Conservation (phyloP, 2,329 filamentous ascomycete genomes). For the Cadophora sp. region DNA sequence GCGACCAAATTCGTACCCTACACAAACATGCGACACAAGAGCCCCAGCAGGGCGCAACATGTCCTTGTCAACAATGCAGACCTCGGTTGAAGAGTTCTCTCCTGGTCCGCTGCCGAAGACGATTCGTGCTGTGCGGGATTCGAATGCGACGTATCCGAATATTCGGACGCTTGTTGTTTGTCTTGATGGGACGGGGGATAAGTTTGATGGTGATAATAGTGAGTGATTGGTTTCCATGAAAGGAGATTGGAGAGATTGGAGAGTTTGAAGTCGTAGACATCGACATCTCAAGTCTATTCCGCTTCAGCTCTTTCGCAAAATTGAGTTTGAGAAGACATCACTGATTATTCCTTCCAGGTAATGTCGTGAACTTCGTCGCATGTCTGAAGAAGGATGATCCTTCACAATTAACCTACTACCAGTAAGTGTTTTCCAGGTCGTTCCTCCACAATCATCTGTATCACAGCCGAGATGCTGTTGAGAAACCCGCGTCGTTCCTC, state of each 20-base stretch:
- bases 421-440: not conserved
- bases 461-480: no score
- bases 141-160: not conserved
- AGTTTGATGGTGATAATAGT: slow-evolving; percentile 51
- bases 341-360: slow-evolving; percentile 35
- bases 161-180: slow-evolving; percentile 20
- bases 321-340: not conserved
- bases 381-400: slow-evolving; percentile 52
- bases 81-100: not conserved
- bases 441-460: no score
- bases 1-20: slow-evolving; percentile 16
- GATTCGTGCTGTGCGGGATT: slow-evolving; percentile 23
- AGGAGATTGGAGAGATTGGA: not conserved
- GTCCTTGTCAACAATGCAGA: slow-evolving; percentile 4
- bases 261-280: not conserved
- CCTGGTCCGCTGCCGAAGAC: slow-evolving; percentile 7
- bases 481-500: no score
- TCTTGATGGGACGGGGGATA: slow-evolving; percentile 54
- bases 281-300: no score
- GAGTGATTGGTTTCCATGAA: not conserved
- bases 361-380: slow-evolving; percentile 52
- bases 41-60: not conserved
- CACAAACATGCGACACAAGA: not conserved
- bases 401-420: slow-evolving; percentile 22
- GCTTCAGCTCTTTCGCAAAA: no score